Percentiles rank a stretch among this genome's conserved stretches.
Conservation (phyloP, 2,329 filamentous ascomycete species). For the Epichloe uncinata region DNA sequence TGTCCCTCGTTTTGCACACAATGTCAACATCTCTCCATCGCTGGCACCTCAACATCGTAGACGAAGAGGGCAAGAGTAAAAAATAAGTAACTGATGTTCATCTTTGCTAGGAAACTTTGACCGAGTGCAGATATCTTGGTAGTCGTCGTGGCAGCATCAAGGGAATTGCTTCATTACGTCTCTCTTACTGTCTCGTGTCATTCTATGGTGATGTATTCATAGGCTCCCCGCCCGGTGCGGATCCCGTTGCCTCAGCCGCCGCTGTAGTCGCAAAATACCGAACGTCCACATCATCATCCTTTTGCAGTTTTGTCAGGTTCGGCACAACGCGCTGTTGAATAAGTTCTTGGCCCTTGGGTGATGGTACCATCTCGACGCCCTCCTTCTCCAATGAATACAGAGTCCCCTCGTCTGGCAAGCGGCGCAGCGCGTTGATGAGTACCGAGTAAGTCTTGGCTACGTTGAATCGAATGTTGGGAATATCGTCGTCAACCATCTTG, state of each 20-base stretch:
- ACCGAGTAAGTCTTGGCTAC: constrained; percentile 95
- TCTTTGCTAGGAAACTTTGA: background rate
- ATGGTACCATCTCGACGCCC: constrained; percentile 46
- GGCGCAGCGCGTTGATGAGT: constrained; percentile 81
- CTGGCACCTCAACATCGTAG: background rate
- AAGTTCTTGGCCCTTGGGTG: constrained; percentile 60
- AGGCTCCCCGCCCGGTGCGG: constrained; percentile 37
- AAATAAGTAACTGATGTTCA: background rate
- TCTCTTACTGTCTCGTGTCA: constrained; percentile 17
- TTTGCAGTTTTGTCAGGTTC: constrained; percentile 87
- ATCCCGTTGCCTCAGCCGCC: constrained; percentile 43
- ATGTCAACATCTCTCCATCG: background rate
- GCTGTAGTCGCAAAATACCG: constrained; percentile 94
- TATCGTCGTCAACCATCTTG: constrained; percentile 84
- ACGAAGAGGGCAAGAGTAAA: background rate
- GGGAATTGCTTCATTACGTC: constrained; percentile 40
- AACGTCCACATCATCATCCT: constrained; percentile 96
- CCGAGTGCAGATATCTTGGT: background rate
- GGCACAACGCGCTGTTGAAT: constrained; percentile 80
- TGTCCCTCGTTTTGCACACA: background rate
- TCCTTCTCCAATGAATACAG: constrained; percentile 76
- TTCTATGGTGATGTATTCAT: constrained; percentile 55
- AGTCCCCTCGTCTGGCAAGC: constrained; percentile 78
- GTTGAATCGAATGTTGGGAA: constrained; percentile 98
- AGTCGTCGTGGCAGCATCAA: constrained; percentile 17